Conservation (phyloP, 306 rosid genomes). For the Glycine latifolia region DNA sequence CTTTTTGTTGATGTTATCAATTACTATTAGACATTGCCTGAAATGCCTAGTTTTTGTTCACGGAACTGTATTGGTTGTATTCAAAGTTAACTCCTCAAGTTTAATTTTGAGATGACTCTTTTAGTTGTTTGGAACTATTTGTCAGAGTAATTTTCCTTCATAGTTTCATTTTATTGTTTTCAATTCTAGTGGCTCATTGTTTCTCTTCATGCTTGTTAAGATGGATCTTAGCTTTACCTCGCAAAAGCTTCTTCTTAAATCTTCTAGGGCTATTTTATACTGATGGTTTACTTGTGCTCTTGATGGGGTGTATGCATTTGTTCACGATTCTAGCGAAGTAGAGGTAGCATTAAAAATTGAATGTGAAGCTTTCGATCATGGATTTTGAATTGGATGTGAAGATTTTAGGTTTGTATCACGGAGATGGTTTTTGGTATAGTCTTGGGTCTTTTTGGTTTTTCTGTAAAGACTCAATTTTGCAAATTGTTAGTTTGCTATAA, state of each 20-base stretch:
- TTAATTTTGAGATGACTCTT: not conserved
- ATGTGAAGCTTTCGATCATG: not conserved
- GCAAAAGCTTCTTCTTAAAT: not conserved
- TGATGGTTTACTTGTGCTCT: no score
- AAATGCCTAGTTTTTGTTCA: constrained; percentile 14
- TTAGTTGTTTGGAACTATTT: constrained; percentile 5
- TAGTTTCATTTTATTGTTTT: not conserved
- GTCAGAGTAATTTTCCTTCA: not conserved
- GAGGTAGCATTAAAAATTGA: not conserved
- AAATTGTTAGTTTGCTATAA: no score
- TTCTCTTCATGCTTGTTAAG: not conserved
- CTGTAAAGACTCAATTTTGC: no score
- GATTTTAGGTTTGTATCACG: no score
- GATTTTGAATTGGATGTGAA: no score
- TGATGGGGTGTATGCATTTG: not conserved
- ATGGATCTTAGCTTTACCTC: not conserved
- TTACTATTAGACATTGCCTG: not conserved
- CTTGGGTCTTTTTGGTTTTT: no score
- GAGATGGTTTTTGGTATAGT: no score
- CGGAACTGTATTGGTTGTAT: constrained; percentile 30
- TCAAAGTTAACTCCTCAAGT: not conserved
- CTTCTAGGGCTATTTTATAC: no score
- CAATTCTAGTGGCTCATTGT: not conserved
- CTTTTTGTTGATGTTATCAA: constrained; percentile 23
- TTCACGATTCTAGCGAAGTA: not conserved